Base-by-base conservation (phyloP, 164 flowering plant species). In the Annona squamosa region DNA sequence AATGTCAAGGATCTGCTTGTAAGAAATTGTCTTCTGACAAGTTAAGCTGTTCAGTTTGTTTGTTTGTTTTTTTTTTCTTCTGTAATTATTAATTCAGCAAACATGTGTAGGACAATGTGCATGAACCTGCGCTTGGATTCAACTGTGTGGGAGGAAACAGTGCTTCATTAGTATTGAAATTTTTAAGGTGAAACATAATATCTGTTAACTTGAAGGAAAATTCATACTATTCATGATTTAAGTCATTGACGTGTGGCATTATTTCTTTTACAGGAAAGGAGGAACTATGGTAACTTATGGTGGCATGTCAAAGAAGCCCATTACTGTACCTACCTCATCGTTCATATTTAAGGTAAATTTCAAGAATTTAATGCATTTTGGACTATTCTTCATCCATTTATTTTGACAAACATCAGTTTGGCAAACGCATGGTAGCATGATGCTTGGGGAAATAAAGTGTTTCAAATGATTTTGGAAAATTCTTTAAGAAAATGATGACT, bases 211-310 rank as follows among this genome's bases (percentile, higher is more conserved):
- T 37, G 42, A 63, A 57, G 47, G 66, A 42, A 67, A 18, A 41
- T 62, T 37, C 1, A 42, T 63, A 46, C 17, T 3, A 9, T 37
- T 66, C 45, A 42, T 66, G 46, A 41, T 9, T 9, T 12, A 66
- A 37, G 68, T 37, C 46, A 9, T 2, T 2, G 16, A 52, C 56
- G 13, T 71, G 13, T 52, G 48, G n/a, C 47, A 45, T 10, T 48
- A 2, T 13, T 45, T 74, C 69, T 67, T 63, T 71, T 76, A 68
- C 86, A 95, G 98, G 80, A 87, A 86, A 70, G 90, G 97, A 76
- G 98, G 98, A 77, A 92, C 94, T n/a, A 93, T 96, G 99, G 97
- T 93, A 19, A 96, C 99, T 42, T 93, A 96, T 79, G 99, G 99
- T 77, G 99, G 98, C 68, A 96, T 96, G 98, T 79, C 97, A 17